Base-by-base conservation (phyloP, 192 early-diverging fungal genomes). In the Rhizophagus prolifer region DNA sequence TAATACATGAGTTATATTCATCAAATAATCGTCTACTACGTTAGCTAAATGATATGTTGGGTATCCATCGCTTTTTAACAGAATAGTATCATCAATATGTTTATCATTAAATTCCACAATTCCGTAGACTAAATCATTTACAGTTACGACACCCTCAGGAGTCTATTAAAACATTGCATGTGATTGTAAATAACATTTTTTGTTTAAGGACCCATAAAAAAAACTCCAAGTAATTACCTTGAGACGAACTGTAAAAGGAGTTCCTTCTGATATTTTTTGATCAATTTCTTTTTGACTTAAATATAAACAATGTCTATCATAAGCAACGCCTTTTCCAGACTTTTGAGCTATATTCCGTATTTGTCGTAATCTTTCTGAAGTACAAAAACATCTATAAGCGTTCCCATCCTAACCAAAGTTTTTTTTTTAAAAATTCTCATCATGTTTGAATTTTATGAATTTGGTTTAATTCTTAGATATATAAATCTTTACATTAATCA, bases 41-140 rank as follows among this genome's bases (percentile, higher is more conserved):
- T 95, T 96, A 1, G 96, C 96, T 47, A 98, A 85, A 76, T 98
- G 96, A 79, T 98, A 98, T 0, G 96, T 98, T 7, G 96, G 94
- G 70, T 87, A 87, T 4, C 96, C 96, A 79, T 97, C 95, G 75
- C 93, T 94, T 78, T 98, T 98, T 61, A 98, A 83, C 14, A 98
- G 75, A 63, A 98, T 91, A 10, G 90, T 87, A 84, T 98, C 96
- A 68, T 98, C 96, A 28, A 98, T 85, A 9, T 86, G 85, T 47
- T 86, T 86, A 69, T 93, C 90, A n/a, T 82, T 81, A 62, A 98
- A 92, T 41, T 87, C 82, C 72, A 97, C 84, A 9, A 80, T 76
- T 21, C 93, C 94, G 75, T 96, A 89, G 6, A 97, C 92, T 41
- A 89, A 74, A 67, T 98, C 96, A 34, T 87, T 75, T 50, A 95